Base-by-base conservation (phyloP, 2,329 filamentous ascomycete species). In the Penicillium sp. region DNA sequence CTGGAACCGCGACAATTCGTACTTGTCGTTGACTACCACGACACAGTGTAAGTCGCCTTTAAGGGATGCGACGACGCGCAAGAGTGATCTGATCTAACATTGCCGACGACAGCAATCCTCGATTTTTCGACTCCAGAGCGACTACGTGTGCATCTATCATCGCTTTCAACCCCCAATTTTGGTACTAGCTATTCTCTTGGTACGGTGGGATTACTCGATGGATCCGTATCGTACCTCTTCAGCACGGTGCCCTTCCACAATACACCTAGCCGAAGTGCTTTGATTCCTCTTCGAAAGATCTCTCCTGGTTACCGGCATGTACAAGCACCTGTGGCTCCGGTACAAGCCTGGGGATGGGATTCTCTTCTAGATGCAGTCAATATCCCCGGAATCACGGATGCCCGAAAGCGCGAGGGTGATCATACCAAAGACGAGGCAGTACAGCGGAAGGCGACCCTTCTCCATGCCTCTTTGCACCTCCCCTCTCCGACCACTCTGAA, bases 171-270 rank as follows among this genome's bases (percentile, higher is more conserved):
- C 19, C 89, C 92, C 9, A 92, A 96, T 74, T 97, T 98, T 69
- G 93, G 93, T 25, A 96, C 93, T 16, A 93, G 92, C 37, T 99
- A 99, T 76, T 90, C 91, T 43, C 85, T 99, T 45, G 92, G 92
- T 59, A 96, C 89, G 43, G 85, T 96, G 16, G 95, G 93, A 58
- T 83, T 96, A 35, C 93, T 99, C 51, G 93, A 98, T 78, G 95
- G 95, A 72, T 96, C 92, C n/a, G 85, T 99, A 56, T 96, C 93
- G 14, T 99, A 98, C 77, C 85, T 99, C 53, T 98, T 96, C 80
- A 96, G 92, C 49, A 96, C 92, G 3, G 82, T 95, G 9, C 88
- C 92, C 13, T 83, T 98, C 55, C 78, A 81, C 39, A 81, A 88
- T 51, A 78, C 85, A 21, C 77, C 78, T 62, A 92, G 81, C 75